phyloP scores from a whole-genome alignment of 768 basidiomycete species.

The Pilatotrama ljubarskyi region DNA sequence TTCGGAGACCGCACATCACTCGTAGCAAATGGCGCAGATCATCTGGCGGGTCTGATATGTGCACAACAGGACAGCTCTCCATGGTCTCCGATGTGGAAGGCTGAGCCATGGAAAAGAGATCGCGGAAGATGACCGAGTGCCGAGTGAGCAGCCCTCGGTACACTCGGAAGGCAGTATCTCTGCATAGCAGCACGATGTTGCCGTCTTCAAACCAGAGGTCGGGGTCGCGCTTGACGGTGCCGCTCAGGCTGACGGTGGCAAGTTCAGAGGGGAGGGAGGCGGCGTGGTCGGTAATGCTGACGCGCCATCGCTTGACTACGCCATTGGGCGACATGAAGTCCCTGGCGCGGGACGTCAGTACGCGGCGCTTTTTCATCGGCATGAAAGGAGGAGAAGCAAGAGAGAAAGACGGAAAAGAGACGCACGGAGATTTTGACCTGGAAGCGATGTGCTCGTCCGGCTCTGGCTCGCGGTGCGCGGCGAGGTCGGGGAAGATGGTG shows the following conservation, averaged over 20 bases:
- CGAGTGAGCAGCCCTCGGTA: conserved; percentile 26
- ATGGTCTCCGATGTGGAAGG: conserved; percentile 18
- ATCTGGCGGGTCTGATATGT: conserved; percentile 20
- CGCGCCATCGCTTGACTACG: conserved; percentile 22
- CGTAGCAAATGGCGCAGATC: conserved; percentile 18
- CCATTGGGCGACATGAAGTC: conserved; percentile 18
- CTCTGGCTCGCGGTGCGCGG: conserved; percentile 2
- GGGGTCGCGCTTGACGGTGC: conserved; percentile 20
- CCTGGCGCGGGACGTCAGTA: conserved; percentile 10
- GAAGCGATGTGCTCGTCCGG: conserved; percentile 18
- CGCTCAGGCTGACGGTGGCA: conserved; percentile 15
- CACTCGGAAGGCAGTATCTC: conserved; percentile 18
- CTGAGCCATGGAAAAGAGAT: conserved; percentile 23
- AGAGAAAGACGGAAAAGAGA: neutral
- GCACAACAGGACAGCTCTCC: conserved; percentile 22
- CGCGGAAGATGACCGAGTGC: conserved; percentile 25
- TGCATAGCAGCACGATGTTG: conserved; percentile 23
- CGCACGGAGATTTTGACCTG: conserved; percentile 18
- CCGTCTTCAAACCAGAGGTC: conserved; percentile 29
- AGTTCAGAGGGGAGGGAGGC: conserved; percentile 16
- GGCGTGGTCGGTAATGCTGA: conserved; percentile 18
- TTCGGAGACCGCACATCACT: conserved; percentile 11
- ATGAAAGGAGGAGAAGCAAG: neutral
- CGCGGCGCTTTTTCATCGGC: neutral
- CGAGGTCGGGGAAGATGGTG: conserved; percentile 6